Evolutionary conservation across 2,329 filamentous ascomycete genomes (phyloP), one percentile per base, ranked within the genome.

Genomic region (Cyclaneusma minus): DNA sequence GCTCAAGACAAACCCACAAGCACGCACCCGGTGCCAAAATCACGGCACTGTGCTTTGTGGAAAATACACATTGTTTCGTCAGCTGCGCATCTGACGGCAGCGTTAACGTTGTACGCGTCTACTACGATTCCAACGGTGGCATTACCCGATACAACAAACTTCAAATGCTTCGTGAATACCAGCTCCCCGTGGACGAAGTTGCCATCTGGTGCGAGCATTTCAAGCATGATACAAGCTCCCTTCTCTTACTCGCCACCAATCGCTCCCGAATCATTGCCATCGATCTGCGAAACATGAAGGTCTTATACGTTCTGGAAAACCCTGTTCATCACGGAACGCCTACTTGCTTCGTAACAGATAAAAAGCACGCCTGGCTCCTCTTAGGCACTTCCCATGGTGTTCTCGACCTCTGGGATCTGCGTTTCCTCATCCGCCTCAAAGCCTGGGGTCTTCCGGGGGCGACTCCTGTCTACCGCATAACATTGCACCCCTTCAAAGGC

Each of bases 161-260:
- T 21, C 70, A 62, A 31, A 43, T 82, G 9, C 60, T 95, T 26
- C 73, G 87, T 8, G 75, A 87, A 39, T 87, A 91, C 48, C 74
- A 81, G 36, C 68, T 98, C 9, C 68, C 70, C 0, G 49, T 58
- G 14, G 71, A 62, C 21, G 85, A 95, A 47, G 72, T 77, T 44
- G 84, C 79, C 1, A 68, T 92, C 2, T 94, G 85, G 82, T 75
- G 82, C 33, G 82, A 94, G 46, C 87, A 98, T 51, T 93, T 83
- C 51, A 82, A 82, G 35, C 64, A 75, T 23, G 84, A 93, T 27
- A 68, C 68, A 1, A 71, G 64, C 36, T 95, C 87, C n/a, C 68
- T 84, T 8, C 63, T 98, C 20, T 52, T 95, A 3, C 56, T 95
- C 16, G 82, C 82, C 1, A 98, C 91, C 0, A 93, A 83, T 45